phyloP scores from a whole-genome alignment of 202 grass and related monocot genomes.

The Bolboschoenoplectus hybrid region DNA sequence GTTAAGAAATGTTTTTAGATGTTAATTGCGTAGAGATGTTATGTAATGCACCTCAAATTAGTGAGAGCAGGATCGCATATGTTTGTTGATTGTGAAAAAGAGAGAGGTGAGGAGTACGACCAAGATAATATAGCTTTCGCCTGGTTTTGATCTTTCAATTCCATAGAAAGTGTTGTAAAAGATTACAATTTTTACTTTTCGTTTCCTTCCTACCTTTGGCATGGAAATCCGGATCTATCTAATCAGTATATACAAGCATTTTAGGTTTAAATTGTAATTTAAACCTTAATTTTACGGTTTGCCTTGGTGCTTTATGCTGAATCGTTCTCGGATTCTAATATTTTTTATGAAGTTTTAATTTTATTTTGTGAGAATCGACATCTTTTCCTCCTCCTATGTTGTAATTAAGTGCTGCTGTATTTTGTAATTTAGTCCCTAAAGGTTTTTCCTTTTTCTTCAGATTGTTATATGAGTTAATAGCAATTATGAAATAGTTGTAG shows the following conservation, averaged over 20 bases:
- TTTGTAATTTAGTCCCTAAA: not conserved
- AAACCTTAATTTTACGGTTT: not conserved
- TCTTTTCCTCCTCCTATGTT: not conserved
- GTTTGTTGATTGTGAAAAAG: not conserved
- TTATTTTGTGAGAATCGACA: conserved; percentile 3
- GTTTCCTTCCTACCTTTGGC: not conserved
- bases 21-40: conserved; percentile 6
- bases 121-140: not conserved
- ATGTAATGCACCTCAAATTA: conserved; percentile 10
- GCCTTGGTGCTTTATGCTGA: not conserved
- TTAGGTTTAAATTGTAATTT: not conserved
- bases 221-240: not conserved
- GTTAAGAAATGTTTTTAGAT: not conserved
- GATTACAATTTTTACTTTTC: not conserved
- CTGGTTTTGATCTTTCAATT: conserved; percentile 20
- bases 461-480: not conserved
- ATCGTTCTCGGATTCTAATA: not conserved
- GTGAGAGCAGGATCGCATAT: conserved; percentile 8
- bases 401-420: conserved; percentile 4
- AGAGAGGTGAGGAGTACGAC: not conserved
- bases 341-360: not conserved
- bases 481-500: not conserved
- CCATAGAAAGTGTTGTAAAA: not conserved
- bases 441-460: not conserved
- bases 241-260: not conserved